Percentiles rank a stretch among this genome's conserved stretches.
Conservation (phyloP, 345 rosid genomes). For the Gossypium australe region DNA sequence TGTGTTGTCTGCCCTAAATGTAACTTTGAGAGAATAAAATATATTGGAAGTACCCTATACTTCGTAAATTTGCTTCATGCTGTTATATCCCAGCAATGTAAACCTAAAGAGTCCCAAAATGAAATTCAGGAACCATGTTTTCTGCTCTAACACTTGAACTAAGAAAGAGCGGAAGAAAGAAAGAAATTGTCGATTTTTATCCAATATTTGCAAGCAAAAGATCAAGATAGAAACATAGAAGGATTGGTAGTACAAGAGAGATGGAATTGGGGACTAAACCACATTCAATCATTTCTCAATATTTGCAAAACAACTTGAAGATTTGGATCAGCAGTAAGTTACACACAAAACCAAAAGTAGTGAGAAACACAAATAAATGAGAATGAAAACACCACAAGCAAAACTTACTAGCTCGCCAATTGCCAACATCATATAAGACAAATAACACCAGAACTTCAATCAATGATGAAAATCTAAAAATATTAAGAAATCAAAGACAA, state of each 20-base stretch:
- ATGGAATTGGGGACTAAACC: background rate
- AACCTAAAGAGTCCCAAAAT: background rate
- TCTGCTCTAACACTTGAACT: background rate
- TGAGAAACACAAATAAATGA: background rate
- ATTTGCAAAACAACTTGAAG: background rate
- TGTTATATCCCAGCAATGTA: background rate
- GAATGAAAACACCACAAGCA: background rate
- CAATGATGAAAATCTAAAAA: background rate
- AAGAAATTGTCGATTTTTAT: background rate
- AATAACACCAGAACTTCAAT: background rate
- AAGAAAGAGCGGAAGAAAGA: background rate
- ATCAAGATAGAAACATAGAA: background rate
- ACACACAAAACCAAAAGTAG: background rate
- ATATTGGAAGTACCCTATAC: background rate
- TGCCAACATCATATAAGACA: background rate
- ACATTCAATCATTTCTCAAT: background rate
- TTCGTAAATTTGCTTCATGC: background rate
- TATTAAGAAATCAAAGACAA: background rate
- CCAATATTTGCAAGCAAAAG: background rate
- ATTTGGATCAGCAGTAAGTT: background rate
- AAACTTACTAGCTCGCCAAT: background rate
- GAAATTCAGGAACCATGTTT: background rate
- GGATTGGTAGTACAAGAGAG: background rate
- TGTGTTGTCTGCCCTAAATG: background rate
- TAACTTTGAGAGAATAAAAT: background rate